Evolutionary conservation across 495 filamentous ascomycete species (phyloP), one percentile per base, ranked within the genome.

Genomic region (Penicillium maclennaniae): DNA sequence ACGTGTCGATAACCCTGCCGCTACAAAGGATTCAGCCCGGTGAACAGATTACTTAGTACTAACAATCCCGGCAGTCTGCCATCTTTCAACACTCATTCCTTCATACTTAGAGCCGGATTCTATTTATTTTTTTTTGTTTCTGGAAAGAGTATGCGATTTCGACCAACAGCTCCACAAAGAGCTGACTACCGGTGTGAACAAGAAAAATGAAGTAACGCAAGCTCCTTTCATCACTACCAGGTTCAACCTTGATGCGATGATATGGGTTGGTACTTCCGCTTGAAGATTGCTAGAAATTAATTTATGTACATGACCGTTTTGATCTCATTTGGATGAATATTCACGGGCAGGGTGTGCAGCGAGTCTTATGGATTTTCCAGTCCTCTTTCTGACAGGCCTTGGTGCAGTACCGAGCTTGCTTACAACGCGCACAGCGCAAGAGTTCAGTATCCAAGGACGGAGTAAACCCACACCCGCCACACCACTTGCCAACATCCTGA

Each of bases 111-210:
- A n/a, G n/a, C n/a, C 59, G 79, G 70, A 57, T 80, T 70, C 49
- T 71, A 62, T 44, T 75, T 71, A 55, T n/a, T n/a, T n/a, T n/a
- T n/a, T 78, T 85, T 59, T 85, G 81, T 46, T 83, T 82, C 58
- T 84, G 79, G 45, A 75, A 71, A 27, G 70, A 68, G 66, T 85
- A 85, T n/a, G n/a, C n/a, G n/a, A 85, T 87, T 64, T 88, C 85
- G 15, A 83, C 77, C 54, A 86, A 65, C 62, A 88, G 86, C 54
- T 85, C 84, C 42, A 83, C 76, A 63, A 86, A 88, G 27, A 86
- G 61, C 59, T 81, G 71, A 4, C 76, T 75, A 21, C 83, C 83
- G 17, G 81, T 82, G 52, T 83, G 85, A 0, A 80, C 78, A 49
- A 78, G 78, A 2, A 86, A 83, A 14, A 73, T 80, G 39, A 79